Evolutionary conservation across 164 flowering plant genomes (phyloP).

Genomic region (Stephania japonica): DNA sequence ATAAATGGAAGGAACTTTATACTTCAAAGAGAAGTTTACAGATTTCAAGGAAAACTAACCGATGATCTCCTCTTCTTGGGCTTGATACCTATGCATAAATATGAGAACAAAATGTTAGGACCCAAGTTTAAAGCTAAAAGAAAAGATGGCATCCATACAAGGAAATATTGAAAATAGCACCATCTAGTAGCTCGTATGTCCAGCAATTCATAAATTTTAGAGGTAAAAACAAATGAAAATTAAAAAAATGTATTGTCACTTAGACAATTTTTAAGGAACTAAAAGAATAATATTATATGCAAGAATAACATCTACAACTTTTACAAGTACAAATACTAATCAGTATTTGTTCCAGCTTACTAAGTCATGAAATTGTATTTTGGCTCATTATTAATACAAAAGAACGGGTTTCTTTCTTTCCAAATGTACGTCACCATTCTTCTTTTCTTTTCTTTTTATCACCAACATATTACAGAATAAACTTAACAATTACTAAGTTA

Average conservation of each 20-base stretch:
- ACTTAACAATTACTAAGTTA: no score
- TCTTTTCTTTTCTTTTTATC: no score
- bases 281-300: background rate
- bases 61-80: slow-evolving; percentile 29
- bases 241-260: background rate
- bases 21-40: background rate
- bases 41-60: slow-evolving; percentile 30
- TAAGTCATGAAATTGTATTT: background rate
- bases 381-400: background rate
- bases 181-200: background rate
- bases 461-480: no score
- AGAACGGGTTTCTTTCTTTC: background rate
- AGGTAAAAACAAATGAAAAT: background rate
- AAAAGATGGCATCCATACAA: background rate
- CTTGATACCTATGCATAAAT: slow-evolving; percentile 31
- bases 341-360: background rate
- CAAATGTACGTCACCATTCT: background rate
- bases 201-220: background rate
- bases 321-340: background rate
- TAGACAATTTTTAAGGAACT: background rate
- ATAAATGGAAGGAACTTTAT: background rate
- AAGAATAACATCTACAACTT: background rate
- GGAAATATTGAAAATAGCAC: background rate
- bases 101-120: background rate
- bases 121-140: background rate